Base-by-base conservation (phyloP, 164 flowering plant species). In the Litsea cubeba region DNA sequence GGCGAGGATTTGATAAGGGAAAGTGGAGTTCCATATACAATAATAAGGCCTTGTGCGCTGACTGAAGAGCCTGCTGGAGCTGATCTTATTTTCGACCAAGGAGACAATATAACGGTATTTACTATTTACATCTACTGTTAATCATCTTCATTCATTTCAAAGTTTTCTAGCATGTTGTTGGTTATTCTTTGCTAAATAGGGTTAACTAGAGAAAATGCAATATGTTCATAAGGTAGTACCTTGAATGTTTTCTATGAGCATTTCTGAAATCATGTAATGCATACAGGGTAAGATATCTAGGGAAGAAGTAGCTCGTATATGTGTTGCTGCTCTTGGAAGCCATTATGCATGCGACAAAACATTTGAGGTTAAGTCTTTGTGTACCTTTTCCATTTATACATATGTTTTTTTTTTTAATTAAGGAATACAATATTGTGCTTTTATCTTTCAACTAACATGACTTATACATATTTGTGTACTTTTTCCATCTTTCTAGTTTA, bases 31-130 rank as follows among this genome's bases (percentile, higher is more conserved):
- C 97, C 98, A 50, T 93, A 89, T 80, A 73, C 99, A 75, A 96
- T 96, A 71, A 83, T 96, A 24, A 90, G 99, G 84, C 99, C 99
- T 68, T 96, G 98, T 84, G 99, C 99, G 46, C 81, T 95, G 73
- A 95, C 98, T 10, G 97, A 93, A 81, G 99, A 95, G 81, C 99
- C 98, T 72, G 98, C 98, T 65, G 98, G 99, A 72, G 99, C 98
- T 50, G 97, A 96, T 86, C 98, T 96, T 73, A 89, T 92, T 73
- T 95, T 95, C 76, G 98, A 92, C 25, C 99, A 95, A 82, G 99
- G 99, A 79, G 99, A 95, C 83, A 91, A 93, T 77, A 92, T 93
- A 69, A 95, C 87, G 87, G 99, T 95, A 88, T 66, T 69, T 25
- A 26, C 26, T 95, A 88, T 66, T 69, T 25, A 23, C 40, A 49